These are phyloP conservation scores for Lasiosphaeriaceae sp. DNA, from an alignment of 495 filamentous ascomycete species.

Conservation along the genomic window DNA sequence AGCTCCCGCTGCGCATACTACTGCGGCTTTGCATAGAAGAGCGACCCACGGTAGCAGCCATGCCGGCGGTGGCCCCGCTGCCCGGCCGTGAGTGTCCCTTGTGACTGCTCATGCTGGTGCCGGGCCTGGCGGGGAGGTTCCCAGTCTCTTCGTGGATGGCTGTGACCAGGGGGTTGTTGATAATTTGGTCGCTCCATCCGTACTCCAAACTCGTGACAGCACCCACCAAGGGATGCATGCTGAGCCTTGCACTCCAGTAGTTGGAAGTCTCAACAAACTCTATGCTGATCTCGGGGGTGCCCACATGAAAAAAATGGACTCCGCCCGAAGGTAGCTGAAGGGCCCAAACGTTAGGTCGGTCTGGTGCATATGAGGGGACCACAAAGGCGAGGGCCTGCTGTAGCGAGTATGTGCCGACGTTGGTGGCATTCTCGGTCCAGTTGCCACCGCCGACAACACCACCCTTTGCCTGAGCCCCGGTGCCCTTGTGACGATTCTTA, in stretches of 20 bases:
- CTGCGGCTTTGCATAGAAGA: constrained; percentile 42
- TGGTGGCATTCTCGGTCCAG: constrained; percentile 93
- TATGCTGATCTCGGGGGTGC: constrained; percentile 88
- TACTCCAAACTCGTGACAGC: constrained; percentile 97
- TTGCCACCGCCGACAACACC: constrained; percentile 88
- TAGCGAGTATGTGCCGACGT: constrained; percentile 78
- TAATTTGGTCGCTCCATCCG: constrained; percentile 88
- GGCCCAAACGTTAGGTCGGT: constrained; percentile 90
- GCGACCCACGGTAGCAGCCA: constrained; percentile 17
- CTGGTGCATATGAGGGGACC: constrained; percentile 82
- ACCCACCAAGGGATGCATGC: constrained; percentile 85
- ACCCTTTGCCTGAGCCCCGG: constrained; percentile 40
- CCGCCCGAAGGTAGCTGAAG: constrained; percentile 89
- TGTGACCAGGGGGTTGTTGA: constrained; percentile 67
- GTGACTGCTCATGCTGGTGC: constrained; percentile 20
- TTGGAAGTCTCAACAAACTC: constrained; percentile 95
- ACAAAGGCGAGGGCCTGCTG: constrained; percentile 89
- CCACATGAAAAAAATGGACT: constrained; percentile 95
- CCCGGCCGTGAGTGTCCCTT: constrained; percentile 39
- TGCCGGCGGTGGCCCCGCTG: constrained; percentile 30
- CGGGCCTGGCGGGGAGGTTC: constrained; percentile 19
- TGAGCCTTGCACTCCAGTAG: constrained; percentile 94
- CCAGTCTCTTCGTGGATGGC: constrained; percentile 41
- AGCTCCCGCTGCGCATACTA: constrained; percentile 37
- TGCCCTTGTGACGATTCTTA: constrained; percentile 52